Conservation (phyloP, 805 yeast species). For the Wickerhamomyces alni region DNA sequence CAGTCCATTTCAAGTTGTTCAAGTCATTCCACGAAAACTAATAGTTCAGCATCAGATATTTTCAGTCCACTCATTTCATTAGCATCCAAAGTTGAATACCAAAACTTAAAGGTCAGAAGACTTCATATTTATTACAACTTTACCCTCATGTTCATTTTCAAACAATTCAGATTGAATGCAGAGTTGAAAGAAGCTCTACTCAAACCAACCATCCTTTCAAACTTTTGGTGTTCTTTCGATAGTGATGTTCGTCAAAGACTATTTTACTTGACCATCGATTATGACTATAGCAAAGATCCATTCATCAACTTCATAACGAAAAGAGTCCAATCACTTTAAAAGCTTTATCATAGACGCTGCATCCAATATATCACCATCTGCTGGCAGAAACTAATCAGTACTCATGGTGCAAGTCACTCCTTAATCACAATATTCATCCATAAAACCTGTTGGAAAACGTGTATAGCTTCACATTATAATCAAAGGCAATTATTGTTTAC, state of each 20-base stretch:
- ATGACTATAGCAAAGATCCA: slow-evolving; percentile 13
- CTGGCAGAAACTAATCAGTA: not conserved
- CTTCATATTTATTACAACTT: slow-evolving; percentile 17
- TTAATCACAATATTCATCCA: not conserved
- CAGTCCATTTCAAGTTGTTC: slow-evolving; percentile 4
- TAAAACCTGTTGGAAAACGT: too few species aligned
- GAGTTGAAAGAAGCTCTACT: slow-evolving; percentile 1
- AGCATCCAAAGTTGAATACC: slow-evolving; percentile 5
- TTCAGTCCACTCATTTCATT: too few species aligned
- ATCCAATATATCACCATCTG: not conserved
- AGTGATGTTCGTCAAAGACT: slow-evolving; percentile 8
- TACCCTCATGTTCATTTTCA: slow-evolving; percentile 8
- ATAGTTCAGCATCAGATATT: not conserved
- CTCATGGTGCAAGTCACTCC: not conserved
- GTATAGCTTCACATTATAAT: too few species aligned
- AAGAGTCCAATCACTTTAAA: not conserved
- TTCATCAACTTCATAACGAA: slow-evolving; percentile 14
- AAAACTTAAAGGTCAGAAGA: slow-evolving; percentile 9
- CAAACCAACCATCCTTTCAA: slow-evolving; percentile 2
- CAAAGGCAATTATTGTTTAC: too few species aligned
- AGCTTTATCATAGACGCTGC: too few species aligned
- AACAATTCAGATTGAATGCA: slow-evolving; percentile 5
- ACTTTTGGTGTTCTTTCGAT: slow-evolving; percentile 13
- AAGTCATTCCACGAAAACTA: not conserved
- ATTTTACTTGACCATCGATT: slow-evolving; percentile 1